A percentile compares a stretch with the other conserved stretches of the same genome.
Conservation (phyloP, 768 basidiomycete genomes). For the Hygrocybe punicea region DNA sequence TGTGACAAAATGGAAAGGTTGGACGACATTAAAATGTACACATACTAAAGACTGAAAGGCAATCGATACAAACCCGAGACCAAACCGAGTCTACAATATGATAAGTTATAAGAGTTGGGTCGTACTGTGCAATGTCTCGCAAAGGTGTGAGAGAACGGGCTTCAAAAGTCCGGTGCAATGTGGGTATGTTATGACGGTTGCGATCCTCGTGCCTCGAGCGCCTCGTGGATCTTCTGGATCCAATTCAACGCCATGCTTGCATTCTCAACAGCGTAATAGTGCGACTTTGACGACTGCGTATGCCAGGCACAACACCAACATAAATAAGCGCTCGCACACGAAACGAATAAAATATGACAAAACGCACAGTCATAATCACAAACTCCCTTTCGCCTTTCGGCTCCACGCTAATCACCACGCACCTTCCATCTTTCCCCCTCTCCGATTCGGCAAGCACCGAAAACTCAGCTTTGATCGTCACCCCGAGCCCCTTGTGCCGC, state of each 20-base stretch:
- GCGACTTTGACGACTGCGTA: conserved; percentile 45
- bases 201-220: conserved; percentile 18
- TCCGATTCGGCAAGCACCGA: conserved; percentile 36
- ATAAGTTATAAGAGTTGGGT: background rate
- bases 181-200: conserved; percentile 18
- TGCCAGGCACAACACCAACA: background rate
- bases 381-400: conserved; percentile 57
- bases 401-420: conserved; percentile 47
- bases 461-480: conserved; percentile 53
- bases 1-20: background rate
- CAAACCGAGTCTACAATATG: background rate
- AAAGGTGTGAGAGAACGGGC: background rate
- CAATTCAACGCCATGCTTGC: conserved; percentile 33
- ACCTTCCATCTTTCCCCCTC: conserved; percentile 42
- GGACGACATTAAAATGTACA: background rate
- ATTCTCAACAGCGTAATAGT: conserved; percentile 42
- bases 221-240: conserved; percentile 40
- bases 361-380: conserved; percentile 58
- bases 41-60: background rate
- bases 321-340: background rate
- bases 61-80: background rate
- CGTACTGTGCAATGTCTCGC: background rate
- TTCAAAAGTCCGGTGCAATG: no score
- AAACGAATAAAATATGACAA: background rate
- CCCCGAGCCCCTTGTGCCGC: conserved; percentile 32